Conservation (phyloP, 2,329 filamentous ascomycete genomes). For the Diaporthe vaccinii region DNA sequence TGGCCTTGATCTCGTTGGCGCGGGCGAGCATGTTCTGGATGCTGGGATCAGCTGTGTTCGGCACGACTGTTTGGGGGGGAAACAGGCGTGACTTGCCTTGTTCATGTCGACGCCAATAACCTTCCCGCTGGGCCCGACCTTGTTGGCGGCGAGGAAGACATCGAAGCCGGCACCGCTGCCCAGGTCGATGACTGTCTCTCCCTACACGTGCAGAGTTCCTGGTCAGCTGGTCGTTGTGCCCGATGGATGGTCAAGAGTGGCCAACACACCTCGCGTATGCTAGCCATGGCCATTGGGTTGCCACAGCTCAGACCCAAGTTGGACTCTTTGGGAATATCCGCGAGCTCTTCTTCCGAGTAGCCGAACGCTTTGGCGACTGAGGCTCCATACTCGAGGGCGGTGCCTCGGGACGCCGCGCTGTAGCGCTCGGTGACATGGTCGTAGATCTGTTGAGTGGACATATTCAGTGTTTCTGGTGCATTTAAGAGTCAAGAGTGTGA, state of each 20-base stretch:
- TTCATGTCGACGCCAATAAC: constrained; percentile 73
- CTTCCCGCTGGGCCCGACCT: constrained; percentile 61
- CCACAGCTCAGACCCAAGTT: constrained; percentile 69
- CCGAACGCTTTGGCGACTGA: constrained; percentile 66
- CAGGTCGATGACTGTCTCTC: constrained; percentile 70
- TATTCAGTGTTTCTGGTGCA: not conserved
- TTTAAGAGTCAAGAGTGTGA: not conserved
- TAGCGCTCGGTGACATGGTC: constrained; percentile 53
- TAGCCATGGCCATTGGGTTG: constrained; percentile 65
- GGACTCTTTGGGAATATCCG: constrained; percentile 58
- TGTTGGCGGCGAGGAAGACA: constrained; percentile 65
- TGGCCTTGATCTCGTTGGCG: constrained; percentile 59
- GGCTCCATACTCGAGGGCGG: constrained; percentile 51
- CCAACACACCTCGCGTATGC: constrained; percentile 56
- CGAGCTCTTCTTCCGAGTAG: constrained; percentile 63
- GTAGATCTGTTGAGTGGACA: constrained; percentile 52
- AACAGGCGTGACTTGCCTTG: constrained; percentile 53
- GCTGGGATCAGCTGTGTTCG: not conserved
- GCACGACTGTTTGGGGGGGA: fast-evolving
- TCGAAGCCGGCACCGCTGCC: constrained; percentile 72
- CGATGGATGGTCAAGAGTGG: not conserved
- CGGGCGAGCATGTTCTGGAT: constrained; percentile 67
- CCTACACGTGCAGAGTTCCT: constrained; percentile 49
- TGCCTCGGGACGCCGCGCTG: constrained; percentile 49
- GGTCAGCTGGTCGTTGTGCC: not conserved